Conservation (phyloP, 805 yeast species). For the Kluyveromyces dobzhanskii region DNA sequence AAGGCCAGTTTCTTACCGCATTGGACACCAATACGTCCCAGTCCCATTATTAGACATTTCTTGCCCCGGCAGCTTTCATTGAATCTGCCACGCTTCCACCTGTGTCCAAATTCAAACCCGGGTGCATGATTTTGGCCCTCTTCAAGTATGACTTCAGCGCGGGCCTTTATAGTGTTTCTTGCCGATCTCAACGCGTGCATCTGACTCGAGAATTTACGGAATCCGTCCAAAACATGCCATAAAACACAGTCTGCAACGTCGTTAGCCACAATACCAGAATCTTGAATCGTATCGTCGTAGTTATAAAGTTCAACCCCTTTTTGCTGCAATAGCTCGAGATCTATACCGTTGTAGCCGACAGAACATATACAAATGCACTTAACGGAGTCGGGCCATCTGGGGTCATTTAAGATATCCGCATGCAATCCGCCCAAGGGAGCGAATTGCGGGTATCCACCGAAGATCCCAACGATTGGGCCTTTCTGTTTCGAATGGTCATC, state of each 20-base stretch:
- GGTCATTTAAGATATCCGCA: constrained; percentile 32
- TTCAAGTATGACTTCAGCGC: constrained; percentile 28
- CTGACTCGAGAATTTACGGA: constrained; percentile 41
- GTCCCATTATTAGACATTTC: constrained; percentile 47
- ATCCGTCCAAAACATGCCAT: constrained; percentile 46
- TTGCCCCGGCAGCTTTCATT: constrained; percentile 41
- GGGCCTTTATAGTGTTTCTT: constrained; percentile 35
- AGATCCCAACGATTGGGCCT: constrained; percentile 27
- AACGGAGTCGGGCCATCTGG: constrained; percentile 35
- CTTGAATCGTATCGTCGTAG: constrained; percentile 20
- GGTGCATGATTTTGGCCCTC: constrained; percentile 18
- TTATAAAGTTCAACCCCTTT: constrained; percentile 40
- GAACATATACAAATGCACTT: constrained; percentile 46
- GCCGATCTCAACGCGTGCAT: constrained; percentile 24
- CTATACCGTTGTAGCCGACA: constrained; percentile 49
- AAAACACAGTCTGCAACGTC: constrained; percentile 61
- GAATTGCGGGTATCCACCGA: constrained; percentile 55
- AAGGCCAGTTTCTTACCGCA: constrained; percentile 40
- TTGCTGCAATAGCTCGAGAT: constrained; percentile 33
- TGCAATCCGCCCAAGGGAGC: constrained; percentile 42
- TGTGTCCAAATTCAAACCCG: constrained; percentile 35
- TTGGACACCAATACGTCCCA: constrained; percentile 53
- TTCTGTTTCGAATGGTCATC: background rate
- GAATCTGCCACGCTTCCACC: constrained; percentile 30
- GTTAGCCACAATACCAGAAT: constrained; percentile 40